Evolutionary conservation across 306 rosid genomes (phyloP).

Genomic region (Pyrus betulifolia): DNA sequence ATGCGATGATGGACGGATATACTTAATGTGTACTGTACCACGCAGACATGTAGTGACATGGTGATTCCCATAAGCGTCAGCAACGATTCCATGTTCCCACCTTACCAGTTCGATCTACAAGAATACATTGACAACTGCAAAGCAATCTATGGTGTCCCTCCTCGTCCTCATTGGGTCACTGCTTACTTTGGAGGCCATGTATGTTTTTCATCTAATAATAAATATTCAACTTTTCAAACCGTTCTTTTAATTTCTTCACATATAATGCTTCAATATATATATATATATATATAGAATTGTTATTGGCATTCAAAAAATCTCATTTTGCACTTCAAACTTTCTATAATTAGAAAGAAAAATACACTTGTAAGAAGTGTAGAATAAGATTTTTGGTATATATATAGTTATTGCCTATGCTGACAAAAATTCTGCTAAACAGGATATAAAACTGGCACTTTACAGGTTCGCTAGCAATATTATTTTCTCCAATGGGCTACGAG

Average conservation of each 20-base stretch:
- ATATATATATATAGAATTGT: no score
- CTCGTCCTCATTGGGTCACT: slow-evolving; percentile 64
- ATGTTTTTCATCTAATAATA: neutral
- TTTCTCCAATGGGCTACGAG: slow-evolving; percentile 71
- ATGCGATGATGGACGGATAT: no score
- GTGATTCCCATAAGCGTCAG: slow-evolving; percentile 40
- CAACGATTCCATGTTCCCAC: slow-evolving; percentile 44
- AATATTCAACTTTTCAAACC: neutral
- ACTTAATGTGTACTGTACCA: neutral
- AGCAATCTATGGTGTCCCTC: slow-evolving; percentile 39
- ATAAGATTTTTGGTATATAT: no score
- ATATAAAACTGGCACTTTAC: slow-evolving; percentile 35
- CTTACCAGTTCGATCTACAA: slow-evolving; percentile 28
- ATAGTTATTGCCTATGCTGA: no score
- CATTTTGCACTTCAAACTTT: no score
- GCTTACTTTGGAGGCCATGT: slow-evolving; percentile 62
- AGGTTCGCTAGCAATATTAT: slow-evolving; percentile 71
- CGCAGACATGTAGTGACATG: slow-evolving; percentile 56
- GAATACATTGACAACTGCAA: slow-evolving; percentile 22
- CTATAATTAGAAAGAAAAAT: no score
- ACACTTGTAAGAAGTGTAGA: no score
- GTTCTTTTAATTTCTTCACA: no score
- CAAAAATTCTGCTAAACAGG: slow-evolving; percentile 20
- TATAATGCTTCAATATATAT: no score
- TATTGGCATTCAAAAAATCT: no score